Evolutionary conservation across 2,329 filamentous ascomycete species (phyloP).

Genomic region (Fusarium verrucosum): DNA sequence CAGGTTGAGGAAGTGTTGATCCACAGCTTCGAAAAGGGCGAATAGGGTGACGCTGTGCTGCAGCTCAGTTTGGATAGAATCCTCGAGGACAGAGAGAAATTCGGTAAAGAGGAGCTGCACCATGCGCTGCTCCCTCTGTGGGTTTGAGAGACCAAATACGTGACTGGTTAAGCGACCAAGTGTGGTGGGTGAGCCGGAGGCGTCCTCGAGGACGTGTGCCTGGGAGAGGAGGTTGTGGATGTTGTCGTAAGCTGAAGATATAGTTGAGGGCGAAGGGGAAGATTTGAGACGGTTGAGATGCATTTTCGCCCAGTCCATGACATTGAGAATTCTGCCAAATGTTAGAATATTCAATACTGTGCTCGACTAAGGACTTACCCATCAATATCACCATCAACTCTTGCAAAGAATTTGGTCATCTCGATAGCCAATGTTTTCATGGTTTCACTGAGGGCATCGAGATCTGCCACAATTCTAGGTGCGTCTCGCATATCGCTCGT

Average conservation of each 20-base stretch:
- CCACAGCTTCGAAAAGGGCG: constrained; percentile 89
- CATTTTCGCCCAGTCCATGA: constrained; percentile 95
- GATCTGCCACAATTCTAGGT: constrained; percentile 82
- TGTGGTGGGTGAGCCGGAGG: constrained; percentile 67
- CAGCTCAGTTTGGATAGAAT: constrained; percentile 86
- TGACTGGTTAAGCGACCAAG: constrained; percentile 75
- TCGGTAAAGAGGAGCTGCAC: constrained; percentile 86
- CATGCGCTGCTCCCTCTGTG: constrained; percentile 81
- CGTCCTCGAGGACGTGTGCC: constrained; percentile 67
- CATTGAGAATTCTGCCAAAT: constrained; percentile 76
- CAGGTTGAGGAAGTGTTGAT: constrained; percentile 88
- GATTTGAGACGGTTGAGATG: constrained; percentile 78
- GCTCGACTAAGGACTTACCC: constrained; percentile 59
- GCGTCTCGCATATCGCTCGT: constrained; percentile 91
- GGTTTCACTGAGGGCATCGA: constrained; percentile 86
- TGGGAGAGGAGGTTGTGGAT: constrained; percentile 79
- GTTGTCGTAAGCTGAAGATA: constrained; percentile 82
- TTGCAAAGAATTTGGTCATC: constrained; percentile 90
- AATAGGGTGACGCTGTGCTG: constrained; percentile 83
- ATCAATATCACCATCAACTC: constrained; percentile 93
- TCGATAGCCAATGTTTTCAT: constrained; percentile 86
- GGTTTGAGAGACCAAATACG: constrained; percentile 81
- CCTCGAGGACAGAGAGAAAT: constrained; percentile 86
- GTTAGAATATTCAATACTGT: constrained; percentile 11
- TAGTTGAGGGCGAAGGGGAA: constrained; percentile 62